Base-by-base conservation (phyloP, 2,329 filamentous ascomycete species). In the Paraconiothyrium sp. region DNA sequence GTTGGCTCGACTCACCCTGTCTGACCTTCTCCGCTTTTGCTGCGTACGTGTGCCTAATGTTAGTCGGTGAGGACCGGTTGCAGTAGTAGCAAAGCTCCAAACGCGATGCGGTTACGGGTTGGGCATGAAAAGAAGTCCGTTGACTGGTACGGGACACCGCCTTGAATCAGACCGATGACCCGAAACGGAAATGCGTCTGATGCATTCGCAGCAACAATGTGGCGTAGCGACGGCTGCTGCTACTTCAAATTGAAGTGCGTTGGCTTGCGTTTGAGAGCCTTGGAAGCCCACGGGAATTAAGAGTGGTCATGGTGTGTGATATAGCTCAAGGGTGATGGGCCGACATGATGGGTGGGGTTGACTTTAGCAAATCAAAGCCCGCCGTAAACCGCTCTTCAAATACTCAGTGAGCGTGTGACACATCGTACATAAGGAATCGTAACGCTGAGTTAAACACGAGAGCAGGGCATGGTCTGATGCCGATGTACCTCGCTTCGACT, bases 191-290 rank as follows among this genome's bases (percentile, higher is more conserved):
- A 37, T 37, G 32, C 48, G 35, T 51, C 48, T 8, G 24, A 10
- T 34, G 13, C 5, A 35, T 51, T 32, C 20, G 46, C 46, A 14
- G 48, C 48, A 51, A 32, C 48, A 35, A 51, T 20, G 48, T 51
- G 32, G 32, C 32, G 32, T 22, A 11, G 32, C 32, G 32, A 37
- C n/a, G 27, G 27, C 48, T 20, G n/a, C 16, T 35, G 11, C 48
- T n/a, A 22, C 24, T 22, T 35, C 16, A n/a, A 27, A 27, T 13
- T 3, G n/a, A 35, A n/a, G 34, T 47, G 39, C 35, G 24, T 52
- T 52, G 16, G 51, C 56, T 50, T 62, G 44, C 32, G 44, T 51
- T 62, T 47, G 39, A 24, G 10, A 20, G 2, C 43, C 32, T 46
- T 58, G 54, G 22, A 24, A 46, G 22, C 20, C 43, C 32, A 49